A percentile compares a stretch with the other conserved stretches of the same genome.
phyloP scores from a whole-genome alignment of 176 grass and related monocot genomes.

The Chloris gayana region DNA sequence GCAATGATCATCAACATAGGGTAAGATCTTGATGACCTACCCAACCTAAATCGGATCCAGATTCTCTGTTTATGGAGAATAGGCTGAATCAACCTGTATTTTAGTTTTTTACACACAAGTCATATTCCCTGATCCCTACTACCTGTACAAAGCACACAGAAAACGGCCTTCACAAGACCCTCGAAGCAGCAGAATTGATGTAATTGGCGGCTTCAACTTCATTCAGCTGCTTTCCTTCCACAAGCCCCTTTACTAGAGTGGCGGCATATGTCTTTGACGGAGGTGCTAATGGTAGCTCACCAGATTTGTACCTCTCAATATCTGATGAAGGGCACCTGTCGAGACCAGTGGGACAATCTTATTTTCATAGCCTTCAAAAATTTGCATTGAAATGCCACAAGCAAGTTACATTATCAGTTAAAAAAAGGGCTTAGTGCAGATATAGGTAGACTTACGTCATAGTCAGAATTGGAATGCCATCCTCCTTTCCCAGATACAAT shows the following conservation, averaged over 20 bases:
- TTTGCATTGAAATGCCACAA: not conserved
- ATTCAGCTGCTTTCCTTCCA: conserved; percentile 76
- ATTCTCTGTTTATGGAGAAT: not conserved
- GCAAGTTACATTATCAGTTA: not conserved
- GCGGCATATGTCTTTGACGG: conserved; percentile 60
- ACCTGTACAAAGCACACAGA: conserved; percentile 19
- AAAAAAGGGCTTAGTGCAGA: no score
- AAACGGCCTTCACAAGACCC: conserved; percentile 45
- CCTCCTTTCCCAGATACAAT: conserved; percentile 77
- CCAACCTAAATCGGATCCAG: conserved; percentile 1
- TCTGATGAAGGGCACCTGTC: conserved; percentile 74
- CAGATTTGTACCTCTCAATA: conserved; percentile 53
- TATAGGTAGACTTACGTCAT: conserved; percentile 64
- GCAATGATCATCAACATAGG: conserved; percentile 2
- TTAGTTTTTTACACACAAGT: not conserved
- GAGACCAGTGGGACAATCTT: not conserved
- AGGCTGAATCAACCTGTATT: conserved; percentile 4
- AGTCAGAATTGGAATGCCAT: conserved; percentile 82
- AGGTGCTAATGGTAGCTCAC: conserved; percentile 53
- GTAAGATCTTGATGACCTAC: not conserved
- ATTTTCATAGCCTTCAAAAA: not conserved
- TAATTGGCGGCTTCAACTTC: conserved; percentile 56
- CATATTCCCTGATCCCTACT: no score
- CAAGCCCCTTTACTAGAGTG: conserved; percentile 71
- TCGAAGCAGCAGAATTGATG: conserved; percentile 51